Conservation (phyloP, 331 rosid species). For the Malus hybrid region DNA sequence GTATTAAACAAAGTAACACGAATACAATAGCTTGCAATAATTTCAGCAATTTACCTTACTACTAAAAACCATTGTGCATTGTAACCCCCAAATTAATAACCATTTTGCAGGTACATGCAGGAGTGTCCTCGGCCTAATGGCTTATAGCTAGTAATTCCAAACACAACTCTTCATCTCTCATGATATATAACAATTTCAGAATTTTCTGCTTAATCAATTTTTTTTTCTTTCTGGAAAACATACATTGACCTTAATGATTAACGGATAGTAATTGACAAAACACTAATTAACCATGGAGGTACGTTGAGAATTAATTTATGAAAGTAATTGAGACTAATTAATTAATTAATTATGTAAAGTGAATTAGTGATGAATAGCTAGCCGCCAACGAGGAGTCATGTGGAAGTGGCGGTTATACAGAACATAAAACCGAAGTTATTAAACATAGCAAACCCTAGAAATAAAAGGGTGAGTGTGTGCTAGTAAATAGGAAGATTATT, state of each 20-base stretch:
- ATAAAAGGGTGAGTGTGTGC: slow-evolving; percentile 1
- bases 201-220: too few species aligned
- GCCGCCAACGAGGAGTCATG: neutral
- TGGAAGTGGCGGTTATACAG: neutral
- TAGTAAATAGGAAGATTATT: neutral
- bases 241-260: neutral
- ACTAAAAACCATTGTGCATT: too few species aligned
- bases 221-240: neutral
- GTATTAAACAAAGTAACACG: too few species aligned
- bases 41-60: too few species aligned
- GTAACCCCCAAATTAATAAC: too few species aligned
- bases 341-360: neutral
- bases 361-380: neutral
- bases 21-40: too few species aligned
- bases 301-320: neutral
- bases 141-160: too few species aligned
- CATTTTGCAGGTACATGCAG: too few species aligned
- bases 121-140: too few species aligned
- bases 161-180: too few species aligned
- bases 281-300: neutral
- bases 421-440: neutral
- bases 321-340: neutral
- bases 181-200: neutral
- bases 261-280: neutral
- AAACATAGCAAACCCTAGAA: slow-evolving; percentile 2